phyloP scores from a whole-genome alignment of 148 eudicot genomes.

The Cornus controversa region DNA sequence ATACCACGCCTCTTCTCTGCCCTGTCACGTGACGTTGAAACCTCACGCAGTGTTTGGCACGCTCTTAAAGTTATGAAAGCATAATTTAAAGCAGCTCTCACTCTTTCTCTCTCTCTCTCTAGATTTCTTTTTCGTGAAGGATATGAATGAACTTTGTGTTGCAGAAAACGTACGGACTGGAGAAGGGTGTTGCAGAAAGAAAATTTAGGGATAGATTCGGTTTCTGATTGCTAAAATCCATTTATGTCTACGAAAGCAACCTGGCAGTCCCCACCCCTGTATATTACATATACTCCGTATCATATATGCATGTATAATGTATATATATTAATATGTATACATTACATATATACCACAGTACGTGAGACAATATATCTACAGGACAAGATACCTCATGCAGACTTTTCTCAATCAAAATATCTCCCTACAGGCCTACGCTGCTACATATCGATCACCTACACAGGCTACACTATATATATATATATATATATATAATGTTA shows the following conservation, averaged over 20 bases:
- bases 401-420: background rate
- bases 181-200: background rate
- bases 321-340: background rate
- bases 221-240: background rate
- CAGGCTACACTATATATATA: too few species aligned
- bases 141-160: background rate
- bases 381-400: background rate
- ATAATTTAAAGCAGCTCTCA: too few species aligned
- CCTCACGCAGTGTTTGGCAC: background rate
- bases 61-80: background rate
- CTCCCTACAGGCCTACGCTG: background rate
- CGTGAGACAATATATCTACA: background rate
- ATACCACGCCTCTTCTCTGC: background rate
- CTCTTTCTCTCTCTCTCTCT: too few species aligned
- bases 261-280: background rate
- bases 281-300: too few species aligned
- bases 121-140: too few species aligned
- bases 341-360: too few species aligned
- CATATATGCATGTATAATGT: too few species aligned
- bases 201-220: conserved; percentile 2
- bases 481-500: too few species aligned
- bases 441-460: background rate
- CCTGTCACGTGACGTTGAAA: background rate
- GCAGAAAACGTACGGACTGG: background rate
- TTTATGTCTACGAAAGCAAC: background rate